phyloP scores from a whole-genome alignment of 2,329 filamentous ascomycete species.

The Sodiomyces alkalinus region DNA sequence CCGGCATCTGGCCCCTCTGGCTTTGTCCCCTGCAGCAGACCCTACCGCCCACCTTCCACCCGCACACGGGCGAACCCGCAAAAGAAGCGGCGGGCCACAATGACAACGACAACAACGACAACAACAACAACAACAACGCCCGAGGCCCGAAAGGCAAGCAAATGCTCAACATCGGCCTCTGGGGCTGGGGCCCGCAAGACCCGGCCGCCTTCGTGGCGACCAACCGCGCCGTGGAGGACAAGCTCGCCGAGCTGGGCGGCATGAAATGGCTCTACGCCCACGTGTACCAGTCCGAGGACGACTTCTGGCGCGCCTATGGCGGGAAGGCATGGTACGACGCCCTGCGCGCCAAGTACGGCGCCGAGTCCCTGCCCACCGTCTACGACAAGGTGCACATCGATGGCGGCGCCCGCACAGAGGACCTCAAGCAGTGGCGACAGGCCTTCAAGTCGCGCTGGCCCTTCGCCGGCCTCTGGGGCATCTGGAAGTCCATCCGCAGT shows the following conservation, averaged over 20 bases:
- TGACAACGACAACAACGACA: conserved; percentile 8
- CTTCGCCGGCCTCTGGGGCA: conserved; percentile 42
- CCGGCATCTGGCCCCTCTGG: conserved; percentile 45
- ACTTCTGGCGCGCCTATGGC: conserved; percentile 54
- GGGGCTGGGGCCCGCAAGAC: conserved; percentile 56
- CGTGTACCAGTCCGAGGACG: conserved; percentile 61
- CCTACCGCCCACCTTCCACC: conserved; percentile 37
- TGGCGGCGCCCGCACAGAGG: conserved; percentile 25
- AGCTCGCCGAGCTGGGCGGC: conserved; percentile 53
- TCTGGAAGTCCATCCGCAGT: conserved; percentile 42
- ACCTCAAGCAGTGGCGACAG: conserved; percentile 21
- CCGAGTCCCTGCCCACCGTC: conserved; percentile 46
- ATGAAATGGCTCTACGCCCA: conserved; percentile 84
- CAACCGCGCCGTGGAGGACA: conserved; percentile 58
- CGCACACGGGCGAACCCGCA: conserved; percentile 24
- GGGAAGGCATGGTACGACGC: conserved; percentile 43
- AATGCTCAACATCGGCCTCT: conserved; percentile 56
- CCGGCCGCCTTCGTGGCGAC: conserved; percentile 45
- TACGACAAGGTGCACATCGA: conserved; percentile 55
- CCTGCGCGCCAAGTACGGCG: conserved; percentile 47
- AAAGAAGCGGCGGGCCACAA: conserved; percentile 8
- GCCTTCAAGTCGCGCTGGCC: conserved; percentile 35
- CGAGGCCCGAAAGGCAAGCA: conserved; percentile 10
- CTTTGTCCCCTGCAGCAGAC: conserved; percentile 38
- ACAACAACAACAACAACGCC: not conserved